Conservation (phyloP, 768 basidiomycete species). For the Kwoniella dendrophila region DNA sequence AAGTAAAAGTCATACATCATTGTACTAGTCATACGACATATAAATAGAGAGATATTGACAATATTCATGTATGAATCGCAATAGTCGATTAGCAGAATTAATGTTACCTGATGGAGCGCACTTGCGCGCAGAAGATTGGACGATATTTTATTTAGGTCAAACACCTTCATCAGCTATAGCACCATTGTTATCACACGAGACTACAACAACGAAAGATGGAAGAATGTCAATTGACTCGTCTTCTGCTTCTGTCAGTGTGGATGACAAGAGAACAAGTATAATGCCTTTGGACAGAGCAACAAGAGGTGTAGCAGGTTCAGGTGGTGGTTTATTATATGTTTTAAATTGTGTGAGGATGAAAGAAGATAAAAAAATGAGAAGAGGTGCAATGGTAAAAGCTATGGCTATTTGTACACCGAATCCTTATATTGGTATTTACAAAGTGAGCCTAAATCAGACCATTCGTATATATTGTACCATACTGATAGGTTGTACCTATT, state of each 20-base stretch:
- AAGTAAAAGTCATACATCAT: slow-evolving; percentile 40
- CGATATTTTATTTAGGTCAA: slow-evolving; percentile 97
- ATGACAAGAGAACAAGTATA: slow-evolving; percentile 16
- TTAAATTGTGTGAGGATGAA: slow-evolving; percentile 89
- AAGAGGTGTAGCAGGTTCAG: slow-evolving; percentile 31
- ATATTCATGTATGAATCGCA: not conserved
- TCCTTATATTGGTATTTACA: slow-evolving; percentile 94
- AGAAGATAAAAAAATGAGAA: slow-evolving; percentile 79
- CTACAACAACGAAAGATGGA: slow-evolving; percentile 18
- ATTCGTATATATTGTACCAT: not conserved
- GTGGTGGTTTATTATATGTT: slow-evolving; percentile 70
- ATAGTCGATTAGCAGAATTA: slow-evolving; percentile 86
- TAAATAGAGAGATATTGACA: too few species aligned
- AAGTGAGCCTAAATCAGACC: slow-evolving; percentile 58
- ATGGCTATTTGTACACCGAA: slow-evolving; percentile 90
- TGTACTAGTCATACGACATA: too few species aligned
- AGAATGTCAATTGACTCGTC: too few species aligned
- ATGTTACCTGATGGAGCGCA: slow-evolving; percentile 99
- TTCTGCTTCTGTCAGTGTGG: not conserved
- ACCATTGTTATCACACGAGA: slow-evolving; percentile 67
- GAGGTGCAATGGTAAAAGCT: slow-evolving; percentile 92
- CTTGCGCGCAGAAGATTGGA: slow-evolving; percentile 93
- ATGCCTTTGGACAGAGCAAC: slow-evolving; percentile 27
- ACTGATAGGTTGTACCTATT: not conserved
- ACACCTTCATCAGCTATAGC: slow-evolving; percentile 83